Conservation (phyloP, 176 grass and related monocot genomes). For the Carex pumila region DNA sequence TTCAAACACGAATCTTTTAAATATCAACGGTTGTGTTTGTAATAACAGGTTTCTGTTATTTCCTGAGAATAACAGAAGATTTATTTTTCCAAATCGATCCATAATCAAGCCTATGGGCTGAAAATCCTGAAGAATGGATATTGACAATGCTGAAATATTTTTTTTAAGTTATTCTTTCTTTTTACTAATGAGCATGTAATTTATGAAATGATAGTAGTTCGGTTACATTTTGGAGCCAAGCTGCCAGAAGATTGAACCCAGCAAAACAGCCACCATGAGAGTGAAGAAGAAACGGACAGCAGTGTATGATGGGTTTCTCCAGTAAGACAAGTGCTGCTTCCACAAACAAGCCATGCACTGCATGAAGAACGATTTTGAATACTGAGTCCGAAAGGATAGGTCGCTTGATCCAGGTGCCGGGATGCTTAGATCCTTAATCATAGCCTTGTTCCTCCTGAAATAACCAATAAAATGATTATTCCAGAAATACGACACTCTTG, state of each 20-base stretch:
- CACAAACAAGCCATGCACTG: conserved; percentile 38
- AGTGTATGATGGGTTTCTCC: conserved; percentile 43
- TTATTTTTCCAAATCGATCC: too few relatives aligned
- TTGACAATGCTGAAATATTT: neutral
- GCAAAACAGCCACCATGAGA: conserved; percentile 11
- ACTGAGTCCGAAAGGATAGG: conserved; percentile 26
- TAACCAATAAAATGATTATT: neutral
- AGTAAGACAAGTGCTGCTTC: conserved; percentile 37
- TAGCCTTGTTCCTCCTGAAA: conserved; percentile 33
- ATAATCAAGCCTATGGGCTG: neutral
- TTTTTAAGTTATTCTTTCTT: neutral
- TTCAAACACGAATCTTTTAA: too few relatives aligned
- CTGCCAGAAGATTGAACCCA: conserved; percentile 34
- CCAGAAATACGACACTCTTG: too few relatives aligned
- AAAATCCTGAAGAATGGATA: neutral
- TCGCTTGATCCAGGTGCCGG: conserved; percentile 17
- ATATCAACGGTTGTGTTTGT: too few relatives aligned
- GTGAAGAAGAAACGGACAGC: conserved; percentile 29
- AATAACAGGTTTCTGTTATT: too few relatives aligned
- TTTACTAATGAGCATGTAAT: neutral
- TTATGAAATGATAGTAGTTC: neutral
- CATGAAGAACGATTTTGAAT: conserved; percentile 24
- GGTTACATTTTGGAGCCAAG: conserved; percentile 33
- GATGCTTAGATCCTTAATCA: conserved; percentile 30
- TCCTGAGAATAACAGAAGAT: too few relatives aligned